Evolutionary conservation across 2,329 filamentous ascomycete genomes (phyloP), one percentile per base, ranked within the genome.

Genomic region (Microdochium paspali): DNA sequence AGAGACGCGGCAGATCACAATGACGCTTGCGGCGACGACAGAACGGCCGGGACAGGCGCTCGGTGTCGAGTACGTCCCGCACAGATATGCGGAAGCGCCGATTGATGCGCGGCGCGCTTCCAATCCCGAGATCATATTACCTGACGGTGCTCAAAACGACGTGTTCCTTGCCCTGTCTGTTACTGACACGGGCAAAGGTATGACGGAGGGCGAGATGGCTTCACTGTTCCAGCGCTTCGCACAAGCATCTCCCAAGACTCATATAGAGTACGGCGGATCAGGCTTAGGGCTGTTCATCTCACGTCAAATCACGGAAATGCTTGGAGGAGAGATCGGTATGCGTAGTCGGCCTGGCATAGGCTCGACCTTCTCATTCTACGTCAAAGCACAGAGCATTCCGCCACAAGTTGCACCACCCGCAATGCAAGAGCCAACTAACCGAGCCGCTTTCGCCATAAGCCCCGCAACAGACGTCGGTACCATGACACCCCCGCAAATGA

Each of bases 251-350:
- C 83, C 85, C 2, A 79, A 80, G 45, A 90, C 85, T 0, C 85
- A 89, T 53, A 80, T 88, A 15, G 80, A 87, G 54, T 90, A 91
- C 53, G 87, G 87, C 21, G 87, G 87, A 0, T 87, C 82, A 0
- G 87, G 87, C 0, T 72, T 93, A 1, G 87, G 87, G 0, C 70
- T 91, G 0, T 91, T 90, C 62, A 90, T 91, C 53, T 87, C 82
- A 31, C 76, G 85, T 23, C 79, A 87, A 47, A 72, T 93, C n/a
- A 87, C 85, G 0, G 87, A 91, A 59, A 69, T 91, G 10, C 86
- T 90, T 60, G 85, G 86, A 20, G 87, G 87, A 3, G 82, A 87
- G 50, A 90, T 93, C 44, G 87, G 86, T 2, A 83, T 91, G 5
- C 71, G 77, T 1, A 85, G 81, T n/a, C 70, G 79, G 51, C 71